phyloP scores from a whole-genome alignment of 768 basidiomycete genomes.

The Tylopilus plumbeoviolaceoides region DNA sequence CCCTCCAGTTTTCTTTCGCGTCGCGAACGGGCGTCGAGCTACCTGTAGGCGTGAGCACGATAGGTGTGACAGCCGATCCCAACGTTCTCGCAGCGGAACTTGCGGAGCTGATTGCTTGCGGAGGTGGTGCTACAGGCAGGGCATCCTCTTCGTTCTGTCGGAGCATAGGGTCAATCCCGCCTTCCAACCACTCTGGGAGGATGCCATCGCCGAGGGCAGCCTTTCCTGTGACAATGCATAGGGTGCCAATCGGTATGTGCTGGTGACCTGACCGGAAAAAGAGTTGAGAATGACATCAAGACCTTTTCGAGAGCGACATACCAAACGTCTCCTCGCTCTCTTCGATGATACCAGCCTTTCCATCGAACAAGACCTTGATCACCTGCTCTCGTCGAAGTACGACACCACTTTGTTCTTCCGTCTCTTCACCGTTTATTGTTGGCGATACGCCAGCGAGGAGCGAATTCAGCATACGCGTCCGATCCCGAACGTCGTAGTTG shows the following conservation, averaged over 20 bases:
- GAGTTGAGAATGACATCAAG: slow-evolving; percentile 4
- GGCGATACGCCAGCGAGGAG: slow-evolving; percentile 58
- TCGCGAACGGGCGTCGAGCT: slow-evolving; percentile 43
- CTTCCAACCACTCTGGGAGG: slow-evolving; percentile 86
- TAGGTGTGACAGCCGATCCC: slow-evolving; percentile 37
- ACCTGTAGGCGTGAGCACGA: slow-evolving; percentile 55
- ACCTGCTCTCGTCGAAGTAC: slow-evolving; percentile 82
- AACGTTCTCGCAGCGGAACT: slow-evolving; percentile 25
- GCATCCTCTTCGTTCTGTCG: slow-evolving; percentile 64
- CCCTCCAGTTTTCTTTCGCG: slow-evolving; percentile 45
- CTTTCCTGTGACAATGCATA: slow-evolving; percentile 58
- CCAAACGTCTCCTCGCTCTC: slow-evolving; percentile 32
- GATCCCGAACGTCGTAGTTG: slow-evolving; percentile 89
- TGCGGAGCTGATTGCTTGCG: slow-evolving; percentile 41
- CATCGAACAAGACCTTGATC: slow-evolving; percentile 71
- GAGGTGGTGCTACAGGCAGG: slow-evolving; percentile 25
- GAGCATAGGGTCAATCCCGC: slow-evolving; percentile 73
- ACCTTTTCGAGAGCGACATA: slow-evolving; percentile 19
- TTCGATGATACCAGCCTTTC: slow-evolving; percentile 51
- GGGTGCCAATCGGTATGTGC: slow-evolving; percentile 56
- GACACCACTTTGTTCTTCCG: slow-evolving; percentile 62
- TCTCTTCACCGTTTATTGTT: slow-evolving; percentile 31
- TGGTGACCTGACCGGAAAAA: slow-evolving; percentile 31
- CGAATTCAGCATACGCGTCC: slow-evolving; percentile 72
- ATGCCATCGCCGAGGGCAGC: slow-evolving; percentile 37